A percentile compares a stretch with the other conserved stretches of the same genome.
Evolutionary conservation across 1,139 yeast species (phyloP).

Genomic region (Suhomyces terraborum): DNA sequence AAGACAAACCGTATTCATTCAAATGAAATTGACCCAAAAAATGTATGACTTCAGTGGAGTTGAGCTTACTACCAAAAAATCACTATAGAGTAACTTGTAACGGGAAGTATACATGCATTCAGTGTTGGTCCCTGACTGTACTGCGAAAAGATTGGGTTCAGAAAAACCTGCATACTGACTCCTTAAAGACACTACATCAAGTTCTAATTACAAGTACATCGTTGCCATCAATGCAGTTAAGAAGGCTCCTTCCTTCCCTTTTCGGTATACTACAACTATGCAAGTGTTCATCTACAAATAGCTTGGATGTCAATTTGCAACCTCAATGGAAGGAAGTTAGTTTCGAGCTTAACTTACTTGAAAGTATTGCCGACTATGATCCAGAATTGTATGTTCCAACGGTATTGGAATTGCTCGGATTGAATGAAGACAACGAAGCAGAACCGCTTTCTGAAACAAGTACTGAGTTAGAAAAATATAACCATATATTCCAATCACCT

Average conservation of each 20-base stretch:
- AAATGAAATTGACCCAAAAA: no score
- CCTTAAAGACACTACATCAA: background rate
- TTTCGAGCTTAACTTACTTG: conserved; percentile 53
- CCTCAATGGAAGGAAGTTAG: conserved; percentile 41
- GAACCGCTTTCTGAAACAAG: conserved; percentile 11
- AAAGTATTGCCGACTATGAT: conserved; percentile 54
- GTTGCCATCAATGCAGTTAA: background rate
- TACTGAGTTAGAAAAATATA: conserved; percentile 38
- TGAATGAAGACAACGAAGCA: conserved; percentile 32
- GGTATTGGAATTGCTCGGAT: conserved; percentile 38
- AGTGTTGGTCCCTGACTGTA: no score
- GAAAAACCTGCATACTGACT: background rate
- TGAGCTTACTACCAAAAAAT: no score
- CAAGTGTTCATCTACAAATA: conserved; percentile 2
- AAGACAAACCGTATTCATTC: no score
- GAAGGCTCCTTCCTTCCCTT: conserved; percentile 1
- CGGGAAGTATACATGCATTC: no score
- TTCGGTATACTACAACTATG: background rate
- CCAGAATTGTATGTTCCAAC: conserved; percentile 52
- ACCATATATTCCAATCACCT: conserved; percentile 34
- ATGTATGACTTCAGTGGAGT: no score
- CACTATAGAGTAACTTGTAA: no score
- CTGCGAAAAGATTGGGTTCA: no score
- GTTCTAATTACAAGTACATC: background rate
- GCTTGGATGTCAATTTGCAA: conserved; percentile 18